These are phyloP conservation scores for Setaria italica DNA, from an alignment of 202 grass and related monocot genomes.

Conservation along the genomic window DNA sequence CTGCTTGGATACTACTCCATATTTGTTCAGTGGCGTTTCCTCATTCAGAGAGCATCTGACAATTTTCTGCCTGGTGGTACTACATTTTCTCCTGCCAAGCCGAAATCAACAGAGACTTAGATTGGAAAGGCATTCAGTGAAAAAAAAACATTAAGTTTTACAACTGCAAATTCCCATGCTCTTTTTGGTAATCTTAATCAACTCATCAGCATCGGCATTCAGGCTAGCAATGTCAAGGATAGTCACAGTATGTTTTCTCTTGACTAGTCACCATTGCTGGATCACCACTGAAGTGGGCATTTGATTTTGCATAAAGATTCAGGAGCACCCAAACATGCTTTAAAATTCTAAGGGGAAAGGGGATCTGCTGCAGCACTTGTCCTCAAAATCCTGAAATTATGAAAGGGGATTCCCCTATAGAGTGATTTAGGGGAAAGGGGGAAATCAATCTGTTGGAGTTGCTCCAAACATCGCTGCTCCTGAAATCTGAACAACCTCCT, in stretches of 20 bases:
- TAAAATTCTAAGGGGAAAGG: background rate
- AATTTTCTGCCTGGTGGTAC: background rate
- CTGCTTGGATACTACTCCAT: conserved; percentile 45
- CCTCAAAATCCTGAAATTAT: too few relatives aligned
- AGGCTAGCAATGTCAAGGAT: background rate
- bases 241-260: background rate
- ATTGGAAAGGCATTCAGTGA: background rate
- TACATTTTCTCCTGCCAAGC: conserved; percentile 21
- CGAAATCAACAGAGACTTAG: background rate
- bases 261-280: background rate
- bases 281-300: conserved; percentile 3
- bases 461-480: background rate
- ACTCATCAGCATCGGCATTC: background rate
- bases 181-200: background rate
- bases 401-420: too few relatives aligned
- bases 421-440: too few relatives aligned
- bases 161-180: background rate
- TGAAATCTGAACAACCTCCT: background rate
- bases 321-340: background rate
- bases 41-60: conserved; percentile 48
- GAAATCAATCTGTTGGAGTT: too few relatives aligned
- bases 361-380: too few relatives aligned
- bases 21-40: background rate
- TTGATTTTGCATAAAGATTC: background rate
- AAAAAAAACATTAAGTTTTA: conserved; percentile 7